Conservation (phyloP, 1,284 basidiomycete genomes). For the Ganoderma lingzhi region DNA sequence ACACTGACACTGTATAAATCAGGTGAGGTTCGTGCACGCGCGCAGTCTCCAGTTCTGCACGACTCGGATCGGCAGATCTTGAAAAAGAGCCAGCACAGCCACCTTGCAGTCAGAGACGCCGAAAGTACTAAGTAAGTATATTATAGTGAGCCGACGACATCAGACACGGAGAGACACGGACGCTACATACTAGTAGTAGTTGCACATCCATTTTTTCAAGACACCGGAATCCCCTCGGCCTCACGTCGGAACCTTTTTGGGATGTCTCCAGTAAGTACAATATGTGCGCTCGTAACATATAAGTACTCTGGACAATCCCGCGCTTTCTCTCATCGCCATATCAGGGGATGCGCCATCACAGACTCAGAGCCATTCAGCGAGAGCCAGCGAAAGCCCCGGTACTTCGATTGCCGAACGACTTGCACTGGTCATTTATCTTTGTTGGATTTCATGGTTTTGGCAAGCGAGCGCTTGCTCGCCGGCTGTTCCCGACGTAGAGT, state of each 20-base stretch:
- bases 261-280: background rate
- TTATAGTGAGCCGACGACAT: background rate
- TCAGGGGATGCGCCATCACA: slow-evolving; percentile 2
- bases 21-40: background rate
- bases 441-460: too few relatives aligned
- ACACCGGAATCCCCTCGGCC: background rate
- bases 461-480: too few relatives aligned
- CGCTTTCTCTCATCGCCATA: background rate
- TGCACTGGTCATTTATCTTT: background rate
- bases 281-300: too few relatives aligned
- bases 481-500: too few relatives aligned
- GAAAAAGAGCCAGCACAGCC: background rate
- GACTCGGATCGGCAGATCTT: background rate
- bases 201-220: background rate
- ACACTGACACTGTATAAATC: too few relatives aligned
- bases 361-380: background rate
- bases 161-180: too few relatives aligned
- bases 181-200: too few relatives aligned
- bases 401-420: background rate
- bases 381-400: background rate
- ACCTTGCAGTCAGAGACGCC: background rate
- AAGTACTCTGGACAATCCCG: too few relatives aligned
- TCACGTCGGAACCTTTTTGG: background rate
- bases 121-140: too few relatives aligned
- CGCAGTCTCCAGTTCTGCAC: background rate